Evolutionary conservation across 2,329 filamentous ascomycete genomes (phyloP).

Genomic region (Fusarium longipes): DNA sequence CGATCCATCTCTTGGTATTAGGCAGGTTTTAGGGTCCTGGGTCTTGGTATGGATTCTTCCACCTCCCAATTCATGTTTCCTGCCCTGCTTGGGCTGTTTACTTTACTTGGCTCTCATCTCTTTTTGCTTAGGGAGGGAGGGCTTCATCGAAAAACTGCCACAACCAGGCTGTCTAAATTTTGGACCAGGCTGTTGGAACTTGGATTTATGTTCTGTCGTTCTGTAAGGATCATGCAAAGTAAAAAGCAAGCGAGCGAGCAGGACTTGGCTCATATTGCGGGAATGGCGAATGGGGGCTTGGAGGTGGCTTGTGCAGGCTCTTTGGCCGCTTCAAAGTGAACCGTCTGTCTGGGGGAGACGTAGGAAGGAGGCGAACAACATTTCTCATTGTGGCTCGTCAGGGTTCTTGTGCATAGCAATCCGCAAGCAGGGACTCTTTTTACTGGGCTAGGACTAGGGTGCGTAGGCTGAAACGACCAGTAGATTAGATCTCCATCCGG

Average conservation of each 20-base stretch:
- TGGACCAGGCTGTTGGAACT: constrained; percentile 36
- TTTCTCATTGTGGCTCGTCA: constrained; percentile 41
- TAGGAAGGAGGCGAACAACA: constrained; percentile 24
- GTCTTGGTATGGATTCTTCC: constrained; percentile 22
- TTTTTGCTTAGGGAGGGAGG: background rate
- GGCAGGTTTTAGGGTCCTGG: background rate
- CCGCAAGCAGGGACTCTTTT: constrained; percentile 33
- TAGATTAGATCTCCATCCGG: constrained; percentile 29
- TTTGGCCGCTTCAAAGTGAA: background rate
- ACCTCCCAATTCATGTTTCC: background rate
- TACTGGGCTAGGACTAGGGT: constrained; percentile 19
- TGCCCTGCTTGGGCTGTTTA: constrained; percentile 9
- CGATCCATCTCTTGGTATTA: constrained; percentile 20
- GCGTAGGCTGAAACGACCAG: constrained; percentile 44
- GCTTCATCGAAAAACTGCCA: constrained; percentile 34
- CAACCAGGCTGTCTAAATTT: constrained; percentile 14
- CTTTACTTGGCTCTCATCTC: constrained; percentile 1
- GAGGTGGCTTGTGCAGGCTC: constrained; percentile 26
- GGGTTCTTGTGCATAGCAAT: constrained; percentile 29
- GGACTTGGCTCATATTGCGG: constrained; percentile 27
- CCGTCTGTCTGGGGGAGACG: background rate
- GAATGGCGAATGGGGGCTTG: constrained; percentile 31
- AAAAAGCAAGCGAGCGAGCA: constrained; percentile 20
- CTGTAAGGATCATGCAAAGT: constrained; percentile 2
- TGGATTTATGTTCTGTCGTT: no score